A percentile compares a stretch with the other conserved stretches of the same genome.
phyloP scores from a whole-genome alignment of 1,139 yeast genomes.

The Protomyces inouyei region DNA sequence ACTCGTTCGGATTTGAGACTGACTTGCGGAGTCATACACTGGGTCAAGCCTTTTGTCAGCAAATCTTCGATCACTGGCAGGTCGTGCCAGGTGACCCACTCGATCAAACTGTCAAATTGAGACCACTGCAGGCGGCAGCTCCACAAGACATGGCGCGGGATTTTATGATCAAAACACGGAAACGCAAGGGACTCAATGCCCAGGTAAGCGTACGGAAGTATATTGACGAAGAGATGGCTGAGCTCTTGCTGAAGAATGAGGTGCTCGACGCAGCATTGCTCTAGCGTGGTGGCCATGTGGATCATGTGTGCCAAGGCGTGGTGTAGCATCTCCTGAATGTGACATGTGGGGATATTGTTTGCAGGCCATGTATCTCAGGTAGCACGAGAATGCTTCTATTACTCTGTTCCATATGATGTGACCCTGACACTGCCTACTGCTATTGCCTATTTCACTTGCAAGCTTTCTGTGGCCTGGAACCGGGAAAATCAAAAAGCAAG shows the following conservation, averaged over 20 bases:
- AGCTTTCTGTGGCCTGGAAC: too few relatives aligned
- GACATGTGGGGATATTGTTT: too few relatives aligned
- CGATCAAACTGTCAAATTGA: slow-evolving; percentile 58
- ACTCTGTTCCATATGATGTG: too few relatives aligned
- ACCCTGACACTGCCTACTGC: too few relatives aligned
- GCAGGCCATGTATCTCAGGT: too few relatives aligned
- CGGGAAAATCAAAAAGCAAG: too few relatives aligned
- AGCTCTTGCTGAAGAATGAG: slow-evolving; percentile 7
- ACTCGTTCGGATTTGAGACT: slow-evolving; percentile 81
- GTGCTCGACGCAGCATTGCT: slow-evolving; percentile 6
- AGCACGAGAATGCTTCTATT: too few relatives aligned
- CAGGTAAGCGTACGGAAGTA: slow-evolving; percentile 71
- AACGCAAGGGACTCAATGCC: slow-evolving; percentile 68
- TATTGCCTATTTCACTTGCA: too few relatives aligned
- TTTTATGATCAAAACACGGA: slow-evolving; percentile 80
- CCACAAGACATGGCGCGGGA: slow-evolving; percentile 71
- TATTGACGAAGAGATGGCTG: slow-evolving; percentile 39
- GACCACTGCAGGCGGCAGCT: slow-evolving; percentile 71
- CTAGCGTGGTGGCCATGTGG: not conserved
- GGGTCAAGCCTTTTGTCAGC: slow-evolving; percentile 69
- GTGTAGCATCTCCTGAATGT: too few relatives aligned
- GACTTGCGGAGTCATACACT: slow-evolving; percentile 72
- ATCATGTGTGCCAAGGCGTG: too few relatives aligned
- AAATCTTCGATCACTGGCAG: slow-evolving; percentile 68
- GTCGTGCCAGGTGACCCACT: slow-evolving; percentile 87